A percentile compares a stretch with the other conserved stretches of the same genome.
Conservation (phyloP, 2,329 filamentous ascomycete genomes). For the Sporothrix schenckii region DNA sequence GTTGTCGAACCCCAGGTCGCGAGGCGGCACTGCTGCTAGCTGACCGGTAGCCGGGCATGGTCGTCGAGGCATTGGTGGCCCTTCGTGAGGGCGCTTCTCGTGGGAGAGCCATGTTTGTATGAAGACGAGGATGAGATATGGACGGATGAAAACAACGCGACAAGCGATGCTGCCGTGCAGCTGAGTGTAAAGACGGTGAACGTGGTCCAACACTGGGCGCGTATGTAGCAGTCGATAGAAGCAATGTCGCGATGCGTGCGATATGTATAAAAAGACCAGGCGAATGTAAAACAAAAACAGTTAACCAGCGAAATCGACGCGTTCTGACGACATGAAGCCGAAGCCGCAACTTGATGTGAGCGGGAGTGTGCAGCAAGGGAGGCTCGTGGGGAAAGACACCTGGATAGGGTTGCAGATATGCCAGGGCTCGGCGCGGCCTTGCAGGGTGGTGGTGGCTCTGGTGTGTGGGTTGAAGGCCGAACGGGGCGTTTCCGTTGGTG, state of each 20-base stretch:
- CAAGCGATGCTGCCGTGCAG: constrained; percentile 25
- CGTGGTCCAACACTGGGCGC: not conserved
- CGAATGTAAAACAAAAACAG: not conserved
- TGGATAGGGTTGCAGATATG: constrained; percentile 16
- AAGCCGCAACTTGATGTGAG: constrained; percentile 7
- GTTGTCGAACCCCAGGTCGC: constrained; percentile 40
- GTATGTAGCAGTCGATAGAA: not conserved
- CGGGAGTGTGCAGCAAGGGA: constrained; percentile 2
- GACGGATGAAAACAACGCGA: not conserved
- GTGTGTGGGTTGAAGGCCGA: not conserved
- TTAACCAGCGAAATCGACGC: constrained; percentile 4
- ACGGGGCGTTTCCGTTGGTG: constrained; percentile 5
- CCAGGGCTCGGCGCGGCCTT: constrained; percentile 16
- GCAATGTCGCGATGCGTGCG: not conserved
- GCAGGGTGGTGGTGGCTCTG: not conserved
- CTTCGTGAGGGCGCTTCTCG: constrained; percentile 40
- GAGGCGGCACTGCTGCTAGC: constrained; percentile 36
- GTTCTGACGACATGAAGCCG: not conserved
- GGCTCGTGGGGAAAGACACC: constrained; percentile 12
- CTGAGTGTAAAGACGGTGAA: not conserved
- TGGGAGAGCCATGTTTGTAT: constrained; percentile 29
- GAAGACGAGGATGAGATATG: not conserved
- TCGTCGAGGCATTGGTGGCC: constrained; percentile 38
- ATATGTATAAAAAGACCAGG: not conserved
- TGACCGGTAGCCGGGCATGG: constrained; percentile 30